These are phyloP conservation scores for Eutypa lata DNA, from an alignment of 2,329 filamentous ascomycete species.

Conservation along the genomic window DNA sequence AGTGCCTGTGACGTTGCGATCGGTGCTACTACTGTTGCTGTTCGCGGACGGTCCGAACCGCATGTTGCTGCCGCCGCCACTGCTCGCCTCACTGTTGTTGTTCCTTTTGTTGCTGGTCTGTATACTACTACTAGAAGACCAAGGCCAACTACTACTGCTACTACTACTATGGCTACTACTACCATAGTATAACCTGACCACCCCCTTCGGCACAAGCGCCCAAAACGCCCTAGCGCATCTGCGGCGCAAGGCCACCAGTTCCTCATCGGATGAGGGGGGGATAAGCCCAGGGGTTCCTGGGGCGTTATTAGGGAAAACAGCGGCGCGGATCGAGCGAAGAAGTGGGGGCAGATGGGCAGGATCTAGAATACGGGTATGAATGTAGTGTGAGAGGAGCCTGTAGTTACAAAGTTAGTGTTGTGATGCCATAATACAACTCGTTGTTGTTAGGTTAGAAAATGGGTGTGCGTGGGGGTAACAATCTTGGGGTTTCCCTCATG, in stretches of 20 bases:
- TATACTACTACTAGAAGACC: conserved; percentile 16
- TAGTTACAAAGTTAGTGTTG: conserved; percentile 28
- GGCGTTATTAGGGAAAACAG: conserved; percentile 83
- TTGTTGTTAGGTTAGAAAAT: conserved; percentile 1
- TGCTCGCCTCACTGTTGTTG: conserved; percentile 25
- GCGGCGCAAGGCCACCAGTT: conserved; percentile 59
- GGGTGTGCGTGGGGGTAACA: conserved; percentile 21
- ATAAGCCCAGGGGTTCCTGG: conserved; percentile 62
- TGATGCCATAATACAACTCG: not conserved
- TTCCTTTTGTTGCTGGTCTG: not conserved
- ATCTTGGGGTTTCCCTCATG: conserved; percentile 14
- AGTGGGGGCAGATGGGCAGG: conserved; percentile 62
- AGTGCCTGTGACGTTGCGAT: conserved; percentile 19
- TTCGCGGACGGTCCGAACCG: conserved; percentile 26
- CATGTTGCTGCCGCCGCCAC: conserved; percentile 26
- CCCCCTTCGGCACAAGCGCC: conserved; percentile 43
- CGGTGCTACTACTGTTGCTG: conserved; percentile 17
- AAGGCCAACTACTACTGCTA: conserved; percentile 30
- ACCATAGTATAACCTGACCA: conserved; percentile 49
- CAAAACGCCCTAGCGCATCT: conserved; percentile 62
- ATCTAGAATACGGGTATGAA: conserved; percentile 57
- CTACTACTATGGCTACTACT: conserved; percentile 21
- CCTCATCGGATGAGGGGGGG: conserved; percentile 58
- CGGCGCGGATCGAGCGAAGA: conserved; percentile 68
- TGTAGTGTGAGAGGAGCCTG: conserved; percentile 58